A percentile compares a stretch with the other conserved stretches of the same genome.
phyloP scores from a whole-genome alignment of 1,284 basidiomycete species.

The Malassezia nana region DNA sequence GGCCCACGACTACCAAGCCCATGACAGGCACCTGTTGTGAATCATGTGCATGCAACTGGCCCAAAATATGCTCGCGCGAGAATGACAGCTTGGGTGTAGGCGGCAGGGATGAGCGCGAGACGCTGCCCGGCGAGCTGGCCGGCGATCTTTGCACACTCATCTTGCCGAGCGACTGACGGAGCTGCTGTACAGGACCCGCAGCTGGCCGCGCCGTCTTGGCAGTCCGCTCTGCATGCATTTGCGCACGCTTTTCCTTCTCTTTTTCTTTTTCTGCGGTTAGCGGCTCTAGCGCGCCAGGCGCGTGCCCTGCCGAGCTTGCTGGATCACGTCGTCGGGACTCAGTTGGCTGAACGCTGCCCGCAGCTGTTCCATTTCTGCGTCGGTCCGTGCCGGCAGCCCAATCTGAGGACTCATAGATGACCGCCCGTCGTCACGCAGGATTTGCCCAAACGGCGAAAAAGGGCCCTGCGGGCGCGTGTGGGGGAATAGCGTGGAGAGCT shows the following conservation, averaged over 20 bases:
- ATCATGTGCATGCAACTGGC: constrained; percentile 62
- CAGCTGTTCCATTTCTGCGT: constrained; percentile 19
- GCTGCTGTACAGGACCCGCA: constrained; percentile 24
- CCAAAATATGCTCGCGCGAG: constrained; percentile 72
- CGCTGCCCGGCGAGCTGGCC: constrained; percentile 19
- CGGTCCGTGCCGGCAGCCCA: not conserved
- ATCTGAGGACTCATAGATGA: not conserved
- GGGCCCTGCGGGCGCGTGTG: not conserved
- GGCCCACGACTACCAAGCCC: constrained; percentile 86
- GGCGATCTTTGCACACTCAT: constrained; percentile 18
- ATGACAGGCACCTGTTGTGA: constrained; percentile 61
- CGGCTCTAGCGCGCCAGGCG: constrained; percentile 21
- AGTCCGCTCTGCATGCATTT: constrained; percentile 7
- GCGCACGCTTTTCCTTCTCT: constrained; percentile 9
- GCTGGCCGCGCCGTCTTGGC: not conserved
- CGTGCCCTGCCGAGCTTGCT: constrained; percentile 68
- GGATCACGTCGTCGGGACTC: constrained; percentile 76
- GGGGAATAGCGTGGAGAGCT: constrained; percentile 32
- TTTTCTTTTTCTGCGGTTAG: constrained; percentile 17
- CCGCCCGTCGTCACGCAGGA: not conserved
- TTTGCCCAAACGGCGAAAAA: constrained; percentile 2
- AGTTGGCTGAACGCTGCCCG: constrained; percentile 59
- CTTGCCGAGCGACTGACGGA: constrained; percentile 31
- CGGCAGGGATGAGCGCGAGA: constrained; percentile 37
- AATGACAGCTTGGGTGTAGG: constrained; percentile 59